Evolutionary conservation across 441 rosid genomes (phyloP), one percentile per base, ranked within the genome.

Genomic region (Lepidium campestre): DNA sequence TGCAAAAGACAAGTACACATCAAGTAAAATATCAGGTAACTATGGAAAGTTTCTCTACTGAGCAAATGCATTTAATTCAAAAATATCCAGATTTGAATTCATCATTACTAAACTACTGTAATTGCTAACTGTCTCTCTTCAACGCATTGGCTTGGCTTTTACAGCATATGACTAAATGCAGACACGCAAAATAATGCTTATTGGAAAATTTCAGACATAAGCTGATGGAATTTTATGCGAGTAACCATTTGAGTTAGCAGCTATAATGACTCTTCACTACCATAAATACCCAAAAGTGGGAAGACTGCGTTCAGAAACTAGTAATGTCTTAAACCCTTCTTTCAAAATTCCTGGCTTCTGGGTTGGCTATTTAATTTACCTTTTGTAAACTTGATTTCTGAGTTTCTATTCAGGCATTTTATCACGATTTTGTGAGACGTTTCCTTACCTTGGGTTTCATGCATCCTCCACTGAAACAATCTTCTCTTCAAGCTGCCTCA

Each of bases 191-290:
- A 32, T 11, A 35, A 62, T 25, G 57, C 25, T 62, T 25, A 27
- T 81, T 80, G 64, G 80, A 76, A 74, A 86, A 81, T 65, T 84
- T 27, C 84, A 63, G 89, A 84, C 62, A 86, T 85, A 53, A 82
- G 75, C 96, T 83, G 80, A 65, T 85, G 89, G 67, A 82, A 77
- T 66, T 83, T 74, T 34, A 84, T 83, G 83, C 79, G 79, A 45
- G 56, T 37, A 22, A 62, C 53, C 31, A 55, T 62, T 23, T 62
- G 8, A 47, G 29, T 19, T 46, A 2, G 10, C 11, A 52, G 44
- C 22, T 53, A 52, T 47, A 18, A 31, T 1, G 40, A 27, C 12
- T 40, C 20, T 13, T 65, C 39, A 65, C 6, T 53, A 8, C 47
- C 56, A 29, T 52, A 20, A 65, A 49, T 19, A 50, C 32, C 48